Evolutionary conservation across 345 rosid species (phyloP), one percentile per base, ranked within the genome.

Genomic region (Heritiera fomes): DNA sequence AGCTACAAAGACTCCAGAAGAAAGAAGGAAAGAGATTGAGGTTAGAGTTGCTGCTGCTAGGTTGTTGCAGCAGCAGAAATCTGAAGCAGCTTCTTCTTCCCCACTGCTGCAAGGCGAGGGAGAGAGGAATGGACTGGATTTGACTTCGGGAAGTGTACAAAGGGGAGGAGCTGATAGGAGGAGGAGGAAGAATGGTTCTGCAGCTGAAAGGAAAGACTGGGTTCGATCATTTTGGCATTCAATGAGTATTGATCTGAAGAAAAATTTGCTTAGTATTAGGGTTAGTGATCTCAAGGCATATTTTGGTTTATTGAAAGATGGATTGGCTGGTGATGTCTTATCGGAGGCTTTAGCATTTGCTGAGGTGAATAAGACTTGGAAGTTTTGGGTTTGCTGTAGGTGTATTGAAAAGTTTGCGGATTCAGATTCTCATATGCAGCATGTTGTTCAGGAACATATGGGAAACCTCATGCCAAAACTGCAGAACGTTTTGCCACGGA

Each of bases 1-100:
- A 80, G 98, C 97, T 41, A 88, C 90, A 20, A 96, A 96, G 89
- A 92, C 98, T 8, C 90, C 83, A 11, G 99, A 96, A 82, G 99
- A 96, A 85, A 84, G 83, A 80, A 87, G 98, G 88, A 92, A 96
- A 80, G 99, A 92, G 91, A 88, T 94, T 83, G 99, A 96, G 86
- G 99, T 96, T 71, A 87, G 91, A 86, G 98, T 96, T 45, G 97
- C 98, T 62, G 98, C 99, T 15, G 95, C 93, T 43, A 88, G 92
- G 81, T 80, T 94, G 79, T 49, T 90, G 87, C 99, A 94, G 92
- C 97, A 92, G 90, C 98, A 92, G 89, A 93, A 89, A 79, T 82
- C 94, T 4, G 97, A 92, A 77, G 62, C 76, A 73, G 76, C 49
- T 43, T 71, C 80, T 14, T 50, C 75, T 59, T 78, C 75, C 13